Conservation (phyloP, 192 early-diverging fungal species). For the Coemansia sp. region DNA sequence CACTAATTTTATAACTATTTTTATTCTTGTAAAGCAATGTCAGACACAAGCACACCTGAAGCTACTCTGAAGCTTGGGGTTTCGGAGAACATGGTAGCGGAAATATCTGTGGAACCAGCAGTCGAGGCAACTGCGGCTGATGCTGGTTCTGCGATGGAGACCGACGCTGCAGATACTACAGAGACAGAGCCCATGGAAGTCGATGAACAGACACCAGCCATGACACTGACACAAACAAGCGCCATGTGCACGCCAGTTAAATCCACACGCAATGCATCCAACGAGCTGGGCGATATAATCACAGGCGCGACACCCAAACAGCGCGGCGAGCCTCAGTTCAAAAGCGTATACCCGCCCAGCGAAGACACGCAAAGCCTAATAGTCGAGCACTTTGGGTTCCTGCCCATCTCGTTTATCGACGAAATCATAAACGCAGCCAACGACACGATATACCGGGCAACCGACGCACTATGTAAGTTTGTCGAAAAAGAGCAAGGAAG, state of each 20-base stretch:
- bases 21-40: slow-evolving; percentile 1
- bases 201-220: not conserved
- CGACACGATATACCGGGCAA: slow-evolving; percentile 67
- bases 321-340: slow-evolving; percentile 29
- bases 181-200: not conserved
- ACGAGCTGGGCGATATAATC: slow-evolving; percentile 24
- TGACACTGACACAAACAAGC: not conserved
- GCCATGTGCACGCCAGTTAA: slow-evolving; percentile 2
- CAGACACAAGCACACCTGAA: not conserved
- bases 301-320: slow-evolving; percentile 38
- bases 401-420: slow-evolving; percentile 77
- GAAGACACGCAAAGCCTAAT: slow-evolving; percentile 50
- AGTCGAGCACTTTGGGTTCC: slow-evolving; percentile 79
- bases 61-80: not conserved
- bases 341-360: slow-evolving; percentile 50
- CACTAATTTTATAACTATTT: not conserved
- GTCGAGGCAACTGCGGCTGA: not conserved
- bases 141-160: not conserved
- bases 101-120: not conserved
- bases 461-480: slow-evolving; percentile 65
- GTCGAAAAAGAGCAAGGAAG: slow-evolving; percentile 58
- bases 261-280: not conserved
- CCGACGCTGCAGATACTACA: not conserved
- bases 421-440: slow-evolving; percentile 77
- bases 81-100: not conserved